Conservation (phyloP, 176 grass and related monocot genomes). For the Oryza meridionalis region DNA sequence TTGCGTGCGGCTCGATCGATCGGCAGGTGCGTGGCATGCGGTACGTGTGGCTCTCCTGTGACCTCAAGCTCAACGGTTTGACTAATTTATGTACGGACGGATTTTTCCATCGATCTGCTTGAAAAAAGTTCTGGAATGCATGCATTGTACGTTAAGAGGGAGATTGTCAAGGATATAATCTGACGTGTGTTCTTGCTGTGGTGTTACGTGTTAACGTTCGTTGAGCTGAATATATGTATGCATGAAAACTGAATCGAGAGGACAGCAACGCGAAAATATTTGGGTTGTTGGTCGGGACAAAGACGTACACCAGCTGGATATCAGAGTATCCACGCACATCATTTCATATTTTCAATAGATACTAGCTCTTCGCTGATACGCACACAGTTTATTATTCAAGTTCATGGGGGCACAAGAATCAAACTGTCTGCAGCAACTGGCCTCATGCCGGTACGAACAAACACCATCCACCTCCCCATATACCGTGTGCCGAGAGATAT, state of each 20-base stretch:
- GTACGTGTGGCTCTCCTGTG: neutral
- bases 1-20: too few species aligned
- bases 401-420: conserved; percentile 31
- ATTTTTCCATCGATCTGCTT: neutral
- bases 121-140: neutral
- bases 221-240: conserved; percentile 30
- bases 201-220: conserved; percentile 12
- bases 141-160: neutral
- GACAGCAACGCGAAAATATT: neutral
- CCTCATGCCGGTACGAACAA: neutral
- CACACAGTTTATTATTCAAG: neutral
- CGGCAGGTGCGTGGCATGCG: neutral
- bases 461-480: conserved; percentile 14
- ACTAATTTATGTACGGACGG: neutral
- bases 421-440: conserved; percentile 24
- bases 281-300: conserved; percentile 30
- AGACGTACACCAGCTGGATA: neutral
- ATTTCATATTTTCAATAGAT: neutral
- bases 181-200: neutral
- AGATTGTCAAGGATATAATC: neutral
- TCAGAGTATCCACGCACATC: neutral
- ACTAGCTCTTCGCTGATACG: neutral
- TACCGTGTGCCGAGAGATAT: neutral
- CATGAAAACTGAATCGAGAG: neutral
- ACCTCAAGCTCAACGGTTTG: neutral